Percentiles rank a stretch among this genome's conserved stretches.
Conservation (phyloP, 2,329 filamentous ascomycete genomes). For the Nemania abortiva region DNA sequence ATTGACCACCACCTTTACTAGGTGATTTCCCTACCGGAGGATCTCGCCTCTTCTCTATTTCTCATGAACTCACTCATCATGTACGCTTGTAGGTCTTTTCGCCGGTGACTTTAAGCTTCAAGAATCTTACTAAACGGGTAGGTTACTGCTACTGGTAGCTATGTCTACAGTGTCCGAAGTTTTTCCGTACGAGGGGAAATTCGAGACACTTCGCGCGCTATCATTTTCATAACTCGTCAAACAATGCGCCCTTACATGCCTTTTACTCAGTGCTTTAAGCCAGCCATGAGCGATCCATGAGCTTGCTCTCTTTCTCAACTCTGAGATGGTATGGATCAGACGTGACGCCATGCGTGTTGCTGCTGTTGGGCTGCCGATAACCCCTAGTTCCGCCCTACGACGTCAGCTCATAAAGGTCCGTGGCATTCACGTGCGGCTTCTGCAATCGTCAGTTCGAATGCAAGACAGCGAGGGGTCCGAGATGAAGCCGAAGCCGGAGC, state of each 20-base stretch:
- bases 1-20: too few species aligned
- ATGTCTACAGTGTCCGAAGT: slow-evolving; percentile 22
- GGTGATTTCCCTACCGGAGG: too few species aligned
- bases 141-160: not conserved
- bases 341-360: slow-evolving; percentile 22
- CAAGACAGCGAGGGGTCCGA: not conserved
- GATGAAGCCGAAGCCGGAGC: not conserved
- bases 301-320: not conserved
- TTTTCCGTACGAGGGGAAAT: slow-evolving; percentile 20
- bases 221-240: slow-evolving; percentile 2
- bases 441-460: slow-evolving; percentile 22
- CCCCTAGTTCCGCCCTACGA: not conserved
- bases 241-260: not conserved
- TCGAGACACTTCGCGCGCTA: not conserved
- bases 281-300: not conserved
- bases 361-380: not conserved
- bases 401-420: not conserved
- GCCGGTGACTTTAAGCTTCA: not conserved
- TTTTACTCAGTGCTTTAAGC: not conserved
- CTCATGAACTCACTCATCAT: too few species aligned
- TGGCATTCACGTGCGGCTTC: not conserved
- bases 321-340: slow-evolving; percentile 7
- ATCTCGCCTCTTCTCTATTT: too few species aligned
- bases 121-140: not conserved
- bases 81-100: not conserved